Evolutionary conservation across 768 basidiomycete species (phyloP), one percentile per base, ranked within the genome.

Genomic region (Flagelloscypha sp.): DNA sequence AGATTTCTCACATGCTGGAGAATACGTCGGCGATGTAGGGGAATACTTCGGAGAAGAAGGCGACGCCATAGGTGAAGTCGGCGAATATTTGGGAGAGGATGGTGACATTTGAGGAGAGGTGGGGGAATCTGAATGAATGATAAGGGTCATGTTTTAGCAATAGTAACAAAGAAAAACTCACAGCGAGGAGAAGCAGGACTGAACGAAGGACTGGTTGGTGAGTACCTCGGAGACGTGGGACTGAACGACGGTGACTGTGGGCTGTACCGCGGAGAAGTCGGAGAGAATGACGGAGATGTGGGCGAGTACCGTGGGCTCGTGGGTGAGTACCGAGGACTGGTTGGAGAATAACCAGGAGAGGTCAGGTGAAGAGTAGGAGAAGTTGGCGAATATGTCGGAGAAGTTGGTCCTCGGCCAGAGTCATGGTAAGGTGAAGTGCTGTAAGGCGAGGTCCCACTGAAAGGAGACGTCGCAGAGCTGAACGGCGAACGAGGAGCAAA

Each of bases 31-130:
- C 4, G 86, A 89, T 6, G 86, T 85, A 11, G 86, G 86, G 39
- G 86, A 89, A 56, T 88, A 89, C 72, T 84, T 86, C 37, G 93
- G 93, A 23, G 89, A 93, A 3, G 92, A 74, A 0, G 92, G 92
- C 2, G 87, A 90, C 6, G 81, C 76, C 56, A 70, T 63, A n/a
- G 93, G 93, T 3, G 89, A 93, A 0, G 93, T 89, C 3, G 93
- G 93, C 8, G 88, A 92, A 58, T 92, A 95, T 49, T 82, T 86
- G 6, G 90, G 90, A 20, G 88, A 92, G 4, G 90, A 78, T 0
- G 89, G 90, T 6, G 90, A 92, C 66, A 84, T 73, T 37, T 85
- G 80, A 16, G 77, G 72, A 22, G 86, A 84, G 5, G 85, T 87
- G 20, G 85, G 85, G 31, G 84, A 88, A 58, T 87, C 84, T 85